Evolutionary conservation across 257 asterid species (phyloP), one percentile per base, ranked within the genome.

Genomic region (Ilex aquifolium): DNA sequence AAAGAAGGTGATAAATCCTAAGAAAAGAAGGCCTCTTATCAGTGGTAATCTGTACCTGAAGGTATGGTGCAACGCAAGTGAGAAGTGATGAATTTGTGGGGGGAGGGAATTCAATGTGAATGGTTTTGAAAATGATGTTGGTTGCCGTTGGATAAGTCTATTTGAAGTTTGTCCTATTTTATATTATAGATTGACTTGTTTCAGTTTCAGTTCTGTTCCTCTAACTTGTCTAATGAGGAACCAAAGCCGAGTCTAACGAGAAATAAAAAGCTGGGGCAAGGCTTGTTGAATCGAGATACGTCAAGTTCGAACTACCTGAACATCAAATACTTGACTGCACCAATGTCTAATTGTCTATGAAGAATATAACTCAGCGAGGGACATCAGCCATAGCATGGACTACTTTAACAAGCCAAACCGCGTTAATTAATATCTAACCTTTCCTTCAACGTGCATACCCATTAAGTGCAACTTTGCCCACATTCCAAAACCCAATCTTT

Each of bases 371-470:
- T 14, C 52, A 46, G n/a, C 14, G 2, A 46, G 3, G 15, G 13
- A 10, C 11, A 4, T 12, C 13, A 10, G n/a, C 52, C 13, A 46
- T 46, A 10, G n/a, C 13, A 7, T 46, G 52, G 11, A 10, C 13
- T 10, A 46, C 15, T 10, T 10, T 46, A 46, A 46, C 52, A 46
- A 11, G n/a, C 13, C 10, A 46, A 46, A 10, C 52, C 13, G 3
- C 14, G 1, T 69, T 51, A 46, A 17, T 52, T 3, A 59, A 46
- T 62, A 27, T 57, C 77, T 71, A 65, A 85, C 99, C 97, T 87
- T 92, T 72, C 99, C 99, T 78, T 92, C 99, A 42, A 92, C 72
- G 72, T 92, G 97, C 96, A 89, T 82, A 79, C 97, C 99, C 70
- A 92, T 64, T 80, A 92, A 68, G 73, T 92, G 89, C 79, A 90